Base-by-base conservation (phyloP, 257 asterid species). In the Knoxia roxburghii region DNA sequence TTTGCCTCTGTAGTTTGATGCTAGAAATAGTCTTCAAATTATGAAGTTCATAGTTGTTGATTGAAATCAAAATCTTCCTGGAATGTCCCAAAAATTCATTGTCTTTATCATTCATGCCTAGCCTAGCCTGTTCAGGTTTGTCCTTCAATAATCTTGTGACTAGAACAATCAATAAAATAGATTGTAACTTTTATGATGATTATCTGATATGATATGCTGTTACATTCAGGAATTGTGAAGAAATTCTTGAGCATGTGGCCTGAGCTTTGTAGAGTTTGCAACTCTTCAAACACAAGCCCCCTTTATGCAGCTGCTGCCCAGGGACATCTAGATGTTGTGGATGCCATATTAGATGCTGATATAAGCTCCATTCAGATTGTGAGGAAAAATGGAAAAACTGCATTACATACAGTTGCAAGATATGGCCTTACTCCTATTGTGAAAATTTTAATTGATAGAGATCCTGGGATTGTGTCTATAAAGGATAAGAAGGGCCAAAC, bases 401-500 rank as follows among this genome's bases (percentile, higher is more conserved):
- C 97, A 13, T 50, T 94, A 77, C 99, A 94, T 78, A 87, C 90
- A 20, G 88, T 96, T n/a, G 99, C 81, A 32, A 85, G 99, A 75
- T 90, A 90, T 72, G 97, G 97, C 48, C 88, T 67, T 62, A 21
- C 81, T 43, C 78, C 83, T 64, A 78, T 94, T 27, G 97, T 88
- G 37, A 87, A 83, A 78, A 80, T 84, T 61, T 96, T 94, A 65
- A 82, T 90, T 18, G 81, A 74, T 52, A 81, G 86, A 72, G 96
- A 90, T 82, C 89, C 95, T 0, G 90, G 84, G 35, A 86, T 90
- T 60, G 80, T 94, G 39, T 39, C 96, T 30, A 79, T 85, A 61
- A 94, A 88, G 76, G 99, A 94, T 72, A 90, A 87, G 85, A 94
- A 94, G 79, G 96, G 96, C 53, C 99, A 94, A 82, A 94, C 99